These are phyloP conservation scores for Aspergillus spinulosporus DNA, from an alignment of 2,329 filamentous ascomycete species.

Conservation along the genomic window DNA sequence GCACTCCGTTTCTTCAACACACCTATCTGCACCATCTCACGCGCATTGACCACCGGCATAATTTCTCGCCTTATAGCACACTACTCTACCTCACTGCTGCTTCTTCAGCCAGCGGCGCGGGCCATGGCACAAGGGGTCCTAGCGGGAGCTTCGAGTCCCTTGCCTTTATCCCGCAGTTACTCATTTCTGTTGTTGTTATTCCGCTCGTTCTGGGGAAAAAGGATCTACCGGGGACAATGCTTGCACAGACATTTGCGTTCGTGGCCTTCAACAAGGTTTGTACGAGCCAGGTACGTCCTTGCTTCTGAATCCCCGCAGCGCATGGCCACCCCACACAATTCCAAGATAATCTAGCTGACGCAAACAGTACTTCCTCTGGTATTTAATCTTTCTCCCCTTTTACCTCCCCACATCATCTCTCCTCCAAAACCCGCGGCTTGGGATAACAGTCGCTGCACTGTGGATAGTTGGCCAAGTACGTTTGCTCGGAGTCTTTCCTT, in stretches of 20 bases:
- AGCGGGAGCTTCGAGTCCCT: conserved; percentile 65
- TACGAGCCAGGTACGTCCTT: conserved; percentile 77
- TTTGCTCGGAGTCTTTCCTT: conserved; percentile 1
- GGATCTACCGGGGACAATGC: conserved; percentile 78
- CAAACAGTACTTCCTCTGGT: conserved; percentile 95
- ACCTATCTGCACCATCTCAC: conserved; percentile 92
- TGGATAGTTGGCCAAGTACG: conserved; percentile 73
- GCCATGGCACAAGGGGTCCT: neutral
- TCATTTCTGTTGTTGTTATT: conserved; percentile 75
- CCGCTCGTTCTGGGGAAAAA: conserved; percentile 76
- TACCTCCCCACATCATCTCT: conserved; percentile 82
- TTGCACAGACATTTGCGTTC: conserved; percentile 95
- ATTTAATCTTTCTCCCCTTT: conserved; percentile 87
- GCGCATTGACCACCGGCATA: conserved; percentile 93
- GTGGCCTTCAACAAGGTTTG: conserved; percentile 99
- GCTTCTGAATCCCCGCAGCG: neutral
- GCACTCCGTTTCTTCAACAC: conserved; percentile 77
- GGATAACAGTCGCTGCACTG: conserved; percentile 63
- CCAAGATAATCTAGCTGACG: neutral
- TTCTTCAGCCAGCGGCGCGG: conserved; percentile 37
- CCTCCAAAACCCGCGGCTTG: conserved; percentile 59
- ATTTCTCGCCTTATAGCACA: conserved; percentile 95
- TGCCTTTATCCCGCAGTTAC: conserved; percentile 84
- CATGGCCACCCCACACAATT: neutral
- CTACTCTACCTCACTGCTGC: conserved; percentile 85